Conservation (phyloP, 2,329 filamentous ascomycete genomes). For the Aspergillus terreus region DNA sequence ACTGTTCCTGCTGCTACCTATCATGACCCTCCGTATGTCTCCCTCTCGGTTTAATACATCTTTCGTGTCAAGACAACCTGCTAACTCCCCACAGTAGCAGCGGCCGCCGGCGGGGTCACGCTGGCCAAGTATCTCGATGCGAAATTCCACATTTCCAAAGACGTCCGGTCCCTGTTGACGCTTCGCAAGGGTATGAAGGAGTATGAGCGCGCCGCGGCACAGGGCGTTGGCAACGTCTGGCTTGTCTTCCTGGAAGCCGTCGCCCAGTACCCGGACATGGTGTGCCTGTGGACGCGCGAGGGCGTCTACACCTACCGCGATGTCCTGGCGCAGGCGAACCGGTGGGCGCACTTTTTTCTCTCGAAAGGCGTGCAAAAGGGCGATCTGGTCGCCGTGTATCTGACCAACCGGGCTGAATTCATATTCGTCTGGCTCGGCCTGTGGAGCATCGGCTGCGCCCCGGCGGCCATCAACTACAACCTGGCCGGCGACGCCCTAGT, state of each 20-base stretch:
- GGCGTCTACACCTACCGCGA: constrained; percentile 59
- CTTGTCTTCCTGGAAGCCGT: constrained; percentile 61
- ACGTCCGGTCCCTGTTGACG: constrained; percentile 50
- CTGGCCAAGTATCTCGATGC: constrained; percentile 50
- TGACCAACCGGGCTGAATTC: constrained; percentile 66
- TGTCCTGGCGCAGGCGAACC: constrained; percentile 53
- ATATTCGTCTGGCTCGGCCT: constrained; percentile 63
- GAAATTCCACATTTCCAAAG: constrained; percentile 64
- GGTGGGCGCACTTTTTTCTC: constrained; percentile 61
- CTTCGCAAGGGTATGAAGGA: constrained; percentile 43
- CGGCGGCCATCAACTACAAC: constrained; percentile 70
- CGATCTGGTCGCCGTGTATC: constrained; percentile 63
- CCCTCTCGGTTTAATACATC: background rate
- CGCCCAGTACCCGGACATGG: constrained; percentile 48
- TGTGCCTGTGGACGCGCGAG: constrained; percentile 65
- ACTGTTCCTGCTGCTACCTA: background rate
- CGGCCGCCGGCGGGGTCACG: constrained; percentile 24
- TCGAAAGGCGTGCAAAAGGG: constrained; percentile 55
- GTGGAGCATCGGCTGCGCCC: constrained; percentile 63
- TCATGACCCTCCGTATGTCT: background rate
- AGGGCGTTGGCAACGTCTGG: constrained; percentile 59
- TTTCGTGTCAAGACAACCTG: background rate
- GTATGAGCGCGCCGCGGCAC: constrained; percentile 46
- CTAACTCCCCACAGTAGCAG: constrained; percentile 13
- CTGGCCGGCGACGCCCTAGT: constrained; percentile 60